Percentiles rank a stretch among this genome's conserved stretches.
Evolutionary conservation across 2,329 filamentous ascomycete species (phyloP).

Genomic region (Diaporthe ampelina): DNA sequence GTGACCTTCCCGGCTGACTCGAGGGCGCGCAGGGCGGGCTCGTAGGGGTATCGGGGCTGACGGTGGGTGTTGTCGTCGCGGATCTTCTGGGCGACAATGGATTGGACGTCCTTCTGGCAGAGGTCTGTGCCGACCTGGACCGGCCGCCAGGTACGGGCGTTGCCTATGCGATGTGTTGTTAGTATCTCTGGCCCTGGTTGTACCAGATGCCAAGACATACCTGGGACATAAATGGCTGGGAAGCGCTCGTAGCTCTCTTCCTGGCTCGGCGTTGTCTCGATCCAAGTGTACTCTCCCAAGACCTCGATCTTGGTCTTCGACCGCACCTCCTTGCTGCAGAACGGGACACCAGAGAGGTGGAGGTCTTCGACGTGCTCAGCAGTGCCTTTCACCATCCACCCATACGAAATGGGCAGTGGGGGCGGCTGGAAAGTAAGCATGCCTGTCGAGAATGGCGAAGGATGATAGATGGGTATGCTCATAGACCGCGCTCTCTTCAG

Average conservation of each 20-base stretch:
- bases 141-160: slow-evolving; percentile 28
- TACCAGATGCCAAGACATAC: background rate
- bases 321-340: background rate
- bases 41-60: slow-evolving; percentile 33
- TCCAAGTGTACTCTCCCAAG: slow-evolving; percentile 39
- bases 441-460: background rate
- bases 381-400: slow-evolving; percentile 36
- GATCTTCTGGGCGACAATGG: background rate
- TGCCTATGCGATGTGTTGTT: background rate
- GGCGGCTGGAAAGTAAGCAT: background rate
- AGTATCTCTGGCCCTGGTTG: background rate
- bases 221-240: slow-evolving; percentile 38
- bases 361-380: slow-evolving; percentile 27
- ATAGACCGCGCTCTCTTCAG: slow-evolving; percentile 8
- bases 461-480: slow-evolving; percentile 10
- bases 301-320: slow-evolving; percentile 29
- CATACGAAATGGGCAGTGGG: slow-evolving; percentile 20
- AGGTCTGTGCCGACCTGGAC: background rate
- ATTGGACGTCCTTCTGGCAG: background rate
- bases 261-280: slow-evolving; percentile 33
- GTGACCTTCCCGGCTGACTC: background rate
- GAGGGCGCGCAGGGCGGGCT: slow-evolving; percentile 38
- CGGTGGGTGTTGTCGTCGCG: slow-evolving; percentile 27
- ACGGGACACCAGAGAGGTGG: background rate
- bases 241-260: background rate